phyloP scores from a whole-genome alignment of 83 land plant species.

The Larix sibirica region DNA sequence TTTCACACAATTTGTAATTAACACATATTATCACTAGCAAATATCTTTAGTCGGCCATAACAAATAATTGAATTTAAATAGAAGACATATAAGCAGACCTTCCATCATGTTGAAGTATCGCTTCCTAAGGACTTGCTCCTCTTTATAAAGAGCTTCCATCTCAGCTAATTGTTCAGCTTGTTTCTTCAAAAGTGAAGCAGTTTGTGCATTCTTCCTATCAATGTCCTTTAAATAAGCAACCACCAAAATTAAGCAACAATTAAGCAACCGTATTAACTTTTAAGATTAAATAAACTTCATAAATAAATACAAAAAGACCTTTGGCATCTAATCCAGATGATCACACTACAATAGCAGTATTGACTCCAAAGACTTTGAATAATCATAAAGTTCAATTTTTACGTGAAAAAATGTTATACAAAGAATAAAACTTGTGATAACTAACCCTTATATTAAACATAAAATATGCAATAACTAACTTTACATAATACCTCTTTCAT shows the following conservation, averaged over 20 bases:
- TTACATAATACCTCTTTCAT: constrained; percentile 68
- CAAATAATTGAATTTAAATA: neutral
- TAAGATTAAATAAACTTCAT: neutral
- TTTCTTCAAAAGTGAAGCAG: constrained; percentile 88
- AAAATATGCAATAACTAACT: neutral
- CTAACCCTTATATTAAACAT: no score
- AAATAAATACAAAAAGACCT: neutral
- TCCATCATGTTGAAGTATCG: constrained; percentile 94
- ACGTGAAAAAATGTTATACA: neutral
- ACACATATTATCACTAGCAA: neutral
- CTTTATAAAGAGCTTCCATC: constrained; percentile 82
- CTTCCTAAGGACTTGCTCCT: constrained; percentile 89
- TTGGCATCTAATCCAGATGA: no score
- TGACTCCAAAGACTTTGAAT: neutral
- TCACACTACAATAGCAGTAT: no score
- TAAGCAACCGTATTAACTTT: neutral
- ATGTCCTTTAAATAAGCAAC: constrained; percentile 56
- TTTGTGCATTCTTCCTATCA: constrained; percentile 95
- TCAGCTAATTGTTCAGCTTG: constrained; percentile 87
- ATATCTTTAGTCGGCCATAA: neutral
- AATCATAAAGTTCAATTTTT: neutral
- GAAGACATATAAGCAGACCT: constrained; percentile 43
- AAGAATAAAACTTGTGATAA: neutral
- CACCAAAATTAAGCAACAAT: neutral
- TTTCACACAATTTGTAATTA: no score